Conservation (phyloP, 495 filamentous ascomycete genomes). For the Trichodelitschia bisporula region DNA sequence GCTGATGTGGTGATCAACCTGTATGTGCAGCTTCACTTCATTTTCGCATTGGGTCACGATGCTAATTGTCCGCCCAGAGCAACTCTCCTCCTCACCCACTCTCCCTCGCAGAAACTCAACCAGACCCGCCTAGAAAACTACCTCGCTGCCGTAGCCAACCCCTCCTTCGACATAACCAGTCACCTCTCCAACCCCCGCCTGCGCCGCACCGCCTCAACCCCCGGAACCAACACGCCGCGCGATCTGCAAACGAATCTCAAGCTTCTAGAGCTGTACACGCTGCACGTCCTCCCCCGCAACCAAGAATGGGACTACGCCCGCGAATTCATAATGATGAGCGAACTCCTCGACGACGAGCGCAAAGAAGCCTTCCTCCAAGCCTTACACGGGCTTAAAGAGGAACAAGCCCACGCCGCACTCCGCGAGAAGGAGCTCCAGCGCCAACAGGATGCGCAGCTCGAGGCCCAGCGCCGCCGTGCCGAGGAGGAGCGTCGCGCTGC, state of each 20-base stretch:
- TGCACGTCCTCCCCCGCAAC: conserved; percentile 78
- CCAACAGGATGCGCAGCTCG: conserved; percentile 36
- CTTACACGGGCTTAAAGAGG: conserved; percentile 29
- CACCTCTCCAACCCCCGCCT: conserved; percentile 3
- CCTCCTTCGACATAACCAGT: conserved; percentile 35
- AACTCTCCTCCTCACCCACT: conserved; percentile 68
- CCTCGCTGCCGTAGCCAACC: conserved; percentile 49
- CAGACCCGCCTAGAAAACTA: conserved; percentile 79
- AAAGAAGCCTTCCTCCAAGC: conserved; percentile 65
- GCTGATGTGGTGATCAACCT: conserved; percentile 84
- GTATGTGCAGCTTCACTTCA: conserved; percentile 24
- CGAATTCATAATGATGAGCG: conserved; percentile 64
- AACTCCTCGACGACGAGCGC: conserved; percentile 76
- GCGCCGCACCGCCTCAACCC: neutral
- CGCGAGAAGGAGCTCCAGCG: conserved; percentile 32
- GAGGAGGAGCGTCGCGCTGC: conserved; percentile 30
- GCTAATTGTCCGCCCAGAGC: conserved; percentile 23
- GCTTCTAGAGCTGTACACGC: conserved; percentile 77
- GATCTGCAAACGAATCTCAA: conserved; percentile 42
- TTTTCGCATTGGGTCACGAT: neutral
- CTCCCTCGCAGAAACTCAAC: conserved; percentile 53
- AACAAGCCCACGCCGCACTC: conserved; percentile 50
- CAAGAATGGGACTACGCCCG: conserved; percentile 85
- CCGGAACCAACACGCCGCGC: conserved; percentile 48
- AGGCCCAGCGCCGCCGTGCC: conserved; percentile 16